Evolutionary conservation across 768 basidiomycete genomes (phyloP).

Genomic region (Lactarius sp.): DNA sequence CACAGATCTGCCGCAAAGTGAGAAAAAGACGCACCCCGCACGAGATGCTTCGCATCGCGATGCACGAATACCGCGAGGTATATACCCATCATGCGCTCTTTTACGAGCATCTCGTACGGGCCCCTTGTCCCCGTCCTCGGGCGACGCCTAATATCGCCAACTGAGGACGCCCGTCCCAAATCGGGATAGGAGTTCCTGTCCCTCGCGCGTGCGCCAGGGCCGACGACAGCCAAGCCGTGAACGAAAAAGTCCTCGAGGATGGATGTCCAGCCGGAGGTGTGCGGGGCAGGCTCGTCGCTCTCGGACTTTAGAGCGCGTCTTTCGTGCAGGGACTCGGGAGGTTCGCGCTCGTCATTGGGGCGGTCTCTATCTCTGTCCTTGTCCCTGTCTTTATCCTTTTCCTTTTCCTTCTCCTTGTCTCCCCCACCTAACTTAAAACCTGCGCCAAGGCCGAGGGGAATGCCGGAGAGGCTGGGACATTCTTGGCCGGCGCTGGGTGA

Average conservation of each 20-base stretch:
- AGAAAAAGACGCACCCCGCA: constrained; percentile 45
- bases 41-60: constrained; percentile 57
- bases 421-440: constrained; percentile 60
- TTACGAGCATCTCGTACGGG: constrained; percentile 79
- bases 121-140: constrained; percentile 48
- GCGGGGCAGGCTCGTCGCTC: constrained; percentile 23
- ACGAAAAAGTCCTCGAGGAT: constrained; percentile 74
- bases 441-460: constrained; percentile 74
- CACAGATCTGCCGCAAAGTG: not conserved
- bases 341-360: constrained; percentile 8
- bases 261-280: constrained; percentile 62
- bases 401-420: constrained; percentile 34
- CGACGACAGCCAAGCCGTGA: constrained; percentile 28
- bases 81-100: constrained; percentile 90
- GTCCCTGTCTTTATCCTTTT: constrained; percentile 34
- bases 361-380: constrained; percentile 27
- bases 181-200: constrained; percentile 35
- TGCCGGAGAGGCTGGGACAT: constrained; percentile 76
- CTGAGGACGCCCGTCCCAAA: constrained; percentile 19
- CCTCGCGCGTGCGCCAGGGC: constrained; percentile 31
- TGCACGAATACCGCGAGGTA: constrained; percentile 75
- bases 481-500: constrained; percentile 61
- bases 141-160: constrained; percentile 42
- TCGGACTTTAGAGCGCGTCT: constrained; percentile 31
- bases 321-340: constrained; percentile 27